These are phyloP conservation scores for Saccharomyces hybrid DNA, from an alignment of 1,139 yeast genomes.

Conservation along the genomic window DNA sequence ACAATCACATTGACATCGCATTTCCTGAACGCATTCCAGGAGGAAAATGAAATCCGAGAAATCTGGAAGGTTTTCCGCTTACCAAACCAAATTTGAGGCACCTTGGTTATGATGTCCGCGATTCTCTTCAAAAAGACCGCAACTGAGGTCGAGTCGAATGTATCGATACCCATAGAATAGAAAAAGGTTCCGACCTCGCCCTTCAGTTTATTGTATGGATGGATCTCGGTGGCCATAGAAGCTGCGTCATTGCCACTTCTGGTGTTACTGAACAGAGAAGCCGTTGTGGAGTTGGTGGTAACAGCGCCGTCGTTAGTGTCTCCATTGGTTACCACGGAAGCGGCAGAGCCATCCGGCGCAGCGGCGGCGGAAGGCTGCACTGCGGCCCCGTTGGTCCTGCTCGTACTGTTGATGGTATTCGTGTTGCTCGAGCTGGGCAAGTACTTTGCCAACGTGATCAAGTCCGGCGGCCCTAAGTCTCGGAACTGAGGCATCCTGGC, in stretches of 20 bases:
- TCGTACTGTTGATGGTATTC: conserved; percentile 4
- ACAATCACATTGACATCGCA: conserved; percentile 72
- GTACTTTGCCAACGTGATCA: conserved; percentile 57
- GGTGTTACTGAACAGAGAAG: conserved; percentile 1
- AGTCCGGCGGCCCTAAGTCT: conserved; percentile 85
- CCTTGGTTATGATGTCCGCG: conserved; percentile 53
- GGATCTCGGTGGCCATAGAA: conserved; percentile 17
- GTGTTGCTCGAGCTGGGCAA: conserved; percentile 22
- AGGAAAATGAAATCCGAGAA: conserved; percentile 61
- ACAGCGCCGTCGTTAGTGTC: not conserved
- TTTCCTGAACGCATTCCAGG: conserved; percentile 65
- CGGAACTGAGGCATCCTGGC: conserved; percentile 39
- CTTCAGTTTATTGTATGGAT: conserved; percentile 27
- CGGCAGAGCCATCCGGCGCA: not conserved
- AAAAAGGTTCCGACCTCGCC: conserved; percentile 35
- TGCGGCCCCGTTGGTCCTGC: conserved; percentile 4
- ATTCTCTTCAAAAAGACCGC: conserved; percentile 75
- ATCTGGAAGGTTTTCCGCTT: conserved; percentile 71
- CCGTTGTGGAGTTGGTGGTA: not conserved
- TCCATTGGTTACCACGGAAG: not conserved
- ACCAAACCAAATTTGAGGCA: conserved; percentile 65
- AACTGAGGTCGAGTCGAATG: conserved; percentile 55
- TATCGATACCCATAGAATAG: conserved; percentile 51
- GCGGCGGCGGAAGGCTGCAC: not conserved
- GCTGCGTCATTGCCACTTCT: conserved; percentile 9